Conservation (phyloP, 1,284 basidiomycete genomes). For the Cystobasidiaceae sp. region DNA sequence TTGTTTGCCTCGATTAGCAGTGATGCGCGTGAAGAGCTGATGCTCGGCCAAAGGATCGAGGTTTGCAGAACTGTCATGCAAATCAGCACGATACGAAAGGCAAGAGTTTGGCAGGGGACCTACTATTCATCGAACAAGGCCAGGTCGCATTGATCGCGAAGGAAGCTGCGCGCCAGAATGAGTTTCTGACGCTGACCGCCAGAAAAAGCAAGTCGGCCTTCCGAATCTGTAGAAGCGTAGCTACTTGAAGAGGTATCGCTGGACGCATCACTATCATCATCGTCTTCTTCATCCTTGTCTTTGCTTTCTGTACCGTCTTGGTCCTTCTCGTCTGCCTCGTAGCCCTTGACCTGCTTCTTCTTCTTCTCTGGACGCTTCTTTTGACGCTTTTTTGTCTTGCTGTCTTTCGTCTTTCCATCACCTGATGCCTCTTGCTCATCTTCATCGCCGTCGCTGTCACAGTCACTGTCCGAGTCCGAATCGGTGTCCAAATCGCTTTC, state of each 20-base stretch:
- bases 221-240: not conserved
- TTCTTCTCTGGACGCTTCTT: not conserved
- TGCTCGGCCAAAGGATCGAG: slow-evolving; percentile 26
- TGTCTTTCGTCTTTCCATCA: not conserved
- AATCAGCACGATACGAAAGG: not conserved
- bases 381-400: not conserved
- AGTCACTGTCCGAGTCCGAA: slow-evolving; percentile 22
- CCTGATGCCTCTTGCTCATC: not conserved
- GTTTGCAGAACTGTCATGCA: slow-evolving; percentile 9
- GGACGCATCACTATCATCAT: not conserved
- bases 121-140: slow-evolving; percentile 29
- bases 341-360: not conserved
- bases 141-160: slow-evolving; percentile 15
- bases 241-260: not conserved
- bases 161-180: slow-evolving; percentile 21
- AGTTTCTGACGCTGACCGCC: slow-evolving; percentile 25
- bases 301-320: not conserved
- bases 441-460: not conserved
- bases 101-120: not conserved
- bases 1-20: slow-evolving; percentile 14
- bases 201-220: slow-evolving; percentile 11
- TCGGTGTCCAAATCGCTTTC: slow-evolving; percentile 26
- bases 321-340: not conserved
- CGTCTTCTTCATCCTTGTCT: not conserved
- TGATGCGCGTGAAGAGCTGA: slow-evolving; percentile 27